phyloP scores from a whole-genome alignment of 192 early-diverging fungal species.

The Podila epigama region DNA sequence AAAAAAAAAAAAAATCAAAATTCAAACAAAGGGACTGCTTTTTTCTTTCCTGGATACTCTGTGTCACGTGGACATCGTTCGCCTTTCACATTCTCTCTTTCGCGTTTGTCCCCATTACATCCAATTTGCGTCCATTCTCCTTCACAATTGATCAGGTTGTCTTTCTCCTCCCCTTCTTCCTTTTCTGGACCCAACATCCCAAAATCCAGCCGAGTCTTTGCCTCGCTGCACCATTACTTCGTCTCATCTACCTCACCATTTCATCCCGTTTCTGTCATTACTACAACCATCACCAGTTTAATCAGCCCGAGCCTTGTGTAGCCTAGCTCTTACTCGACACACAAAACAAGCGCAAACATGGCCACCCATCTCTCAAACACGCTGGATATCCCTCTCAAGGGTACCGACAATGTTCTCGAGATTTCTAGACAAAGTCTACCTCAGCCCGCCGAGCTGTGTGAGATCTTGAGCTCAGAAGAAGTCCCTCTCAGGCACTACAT shows the following conservation, averaged over 20 bases:
- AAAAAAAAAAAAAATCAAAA: not conserved
- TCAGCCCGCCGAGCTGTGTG: constrained; percentile 68
- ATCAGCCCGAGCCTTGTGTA: too few relatives aligned
- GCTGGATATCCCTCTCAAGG: constrained; percentile 69
- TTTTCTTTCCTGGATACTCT: constrained; percentile 9
- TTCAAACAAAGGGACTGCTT: not conserved
- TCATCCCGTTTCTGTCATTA: too few relatives aligned
- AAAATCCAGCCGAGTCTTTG: too few relatives aligned
- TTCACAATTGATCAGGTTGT: too few relatives aligned
- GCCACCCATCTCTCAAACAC: constrained; percentile 17
- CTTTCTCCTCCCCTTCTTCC: too few relatives aligned
- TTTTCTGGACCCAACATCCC: too few relatives aligned
- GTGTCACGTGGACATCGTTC: not conserved
- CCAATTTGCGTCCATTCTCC: not conserved
- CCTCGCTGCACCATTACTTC: too few relatives aligned
- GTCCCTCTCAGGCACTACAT: constrained; percentile 70
- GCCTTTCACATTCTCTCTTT: not conserved
- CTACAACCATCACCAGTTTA: too few relatives aligned
- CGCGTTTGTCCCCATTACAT: not conserved
- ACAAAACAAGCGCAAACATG: constrained; percentile 6
- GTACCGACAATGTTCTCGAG: constrained; percentile 73
- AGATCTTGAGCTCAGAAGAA: constrained; percentile 73
- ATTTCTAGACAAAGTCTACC: constrained; percentile 70
- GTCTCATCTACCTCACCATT: too few relatives aligned
- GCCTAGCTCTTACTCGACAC: too few relatives aligned